Conservation (phyloP, 169 alveolate species). For the Cryptosporidium sp. region DNA sequence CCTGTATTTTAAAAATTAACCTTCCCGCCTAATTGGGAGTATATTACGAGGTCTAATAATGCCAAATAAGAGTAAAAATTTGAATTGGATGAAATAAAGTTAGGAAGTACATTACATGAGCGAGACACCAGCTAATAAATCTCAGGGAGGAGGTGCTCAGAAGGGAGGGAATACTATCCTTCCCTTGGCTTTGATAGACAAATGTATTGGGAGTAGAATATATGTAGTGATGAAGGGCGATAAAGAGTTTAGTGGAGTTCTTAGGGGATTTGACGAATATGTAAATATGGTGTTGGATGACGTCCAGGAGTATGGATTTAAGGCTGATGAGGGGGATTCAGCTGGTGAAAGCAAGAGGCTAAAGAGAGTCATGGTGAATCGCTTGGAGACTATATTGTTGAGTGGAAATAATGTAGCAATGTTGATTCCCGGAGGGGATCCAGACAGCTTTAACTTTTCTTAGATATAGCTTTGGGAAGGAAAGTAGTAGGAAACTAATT, state of each 20-base stretch:
- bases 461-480: neutral
- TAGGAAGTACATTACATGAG: constrained; percentile 4
- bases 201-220: constrained; percentile 92
- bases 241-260: constrained; percentile 87
- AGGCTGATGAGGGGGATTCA: constrained; percentile 45
- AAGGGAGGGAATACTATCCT: constrained; percentile 83
- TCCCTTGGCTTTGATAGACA: constrained; percentile 94
- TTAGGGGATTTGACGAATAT: constrained; percentile 94
- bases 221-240: constrained; percentile 91
- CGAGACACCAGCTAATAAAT: constrained; percentile 4
- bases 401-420: constrained; percentile 88
- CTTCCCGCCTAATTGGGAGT: neutral
- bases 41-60: neutral
- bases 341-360: constrained; percentile 79
- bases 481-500: neutral
- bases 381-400: constrained; percentile 83
- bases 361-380: constrained; percentile 78
- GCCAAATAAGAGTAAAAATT: neutral
- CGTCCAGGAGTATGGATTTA: constrained; percentile 86
- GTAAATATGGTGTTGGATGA: constrained; percentile 93
- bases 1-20: neutral
- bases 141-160: constrained; percentile 23
- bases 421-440: constrained; percentile 88
- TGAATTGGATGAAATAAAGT: constrained; percentile 9
- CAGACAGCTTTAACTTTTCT: constrained; percentile 76